Base-by-base conservation (phyloP, 768 basidiomycete species). In the Mrakia blollopis region DNA sequence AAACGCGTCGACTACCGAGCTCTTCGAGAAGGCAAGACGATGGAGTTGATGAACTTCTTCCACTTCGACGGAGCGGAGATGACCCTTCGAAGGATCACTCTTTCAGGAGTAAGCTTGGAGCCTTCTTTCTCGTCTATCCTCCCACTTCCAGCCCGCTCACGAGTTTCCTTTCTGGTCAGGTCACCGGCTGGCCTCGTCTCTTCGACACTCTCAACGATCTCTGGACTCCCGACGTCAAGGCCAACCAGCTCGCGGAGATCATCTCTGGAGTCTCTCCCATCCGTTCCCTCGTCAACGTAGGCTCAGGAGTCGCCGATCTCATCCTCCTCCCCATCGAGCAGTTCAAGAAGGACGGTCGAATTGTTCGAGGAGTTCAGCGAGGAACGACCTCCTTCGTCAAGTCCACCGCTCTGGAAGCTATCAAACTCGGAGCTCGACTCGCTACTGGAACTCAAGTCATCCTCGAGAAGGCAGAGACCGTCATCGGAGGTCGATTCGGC, bases 41-140 rank as follows among this genome's bases (percentile, higher is more conserved):
- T 96, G 78, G 97, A 99, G 82, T 84, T 99, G 65, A 98, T 99
- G 96, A 99, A 99, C 82, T 98, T 99, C 84, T 99, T 99, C 90
- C 95, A 98, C 84, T 99, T 98, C 80, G 97, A 98, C 80, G 95
- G 93, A 0, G 92, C 96, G 5, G 97, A 98, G 83, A 98, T 99
- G 94, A 97, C 94, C 0, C 84, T 99, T 72, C 87, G 97, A 75
- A 94, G 97, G 81, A 91, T 98, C 79, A 93, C 92, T 25, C 83
- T 98, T 44, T 89, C 91, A 78, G 97, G 97, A 41, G 95, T 98
- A 83, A 81, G 93, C 87, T 21, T 21, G 21, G 8, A 21, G 21
- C 14, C 61, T 5, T 30, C 18, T 30, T 1, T 23, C 37, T n/a
- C 16, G 9, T 35, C 61, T 14, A 18, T 11, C 16, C 32, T 37